Base-by-base conservation (phyloP, 148 eudicot species). In the Fagopyrum tataricum region DNA sequence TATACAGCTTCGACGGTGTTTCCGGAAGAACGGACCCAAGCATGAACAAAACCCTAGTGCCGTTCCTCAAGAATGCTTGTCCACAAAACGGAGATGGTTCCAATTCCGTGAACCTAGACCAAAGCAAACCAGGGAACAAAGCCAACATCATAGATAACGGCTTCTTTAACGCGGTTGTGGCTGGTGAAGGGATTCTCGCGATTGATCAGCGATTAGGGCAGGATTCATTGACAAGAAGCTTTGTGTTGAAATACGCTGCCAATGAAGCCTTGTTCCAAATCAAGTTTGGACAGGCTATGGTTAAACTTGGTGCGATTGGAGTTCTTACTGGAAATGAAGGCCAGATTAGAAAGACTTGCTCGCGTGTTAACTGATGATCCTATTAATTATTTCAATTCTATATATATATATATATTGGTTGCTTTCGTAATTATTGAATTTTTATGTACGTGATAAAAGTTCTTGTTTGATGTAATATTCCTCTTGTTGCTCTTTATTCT, bases 261-360 rank as follows among this genome's bases (percentile, higher is more conserved):
- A 76, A 20, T 8, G 76, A 76, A 2, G 53, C 6, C 12, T 81
- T 84, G 53, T 91, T 91, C 79, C 44, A 42, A 2, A 70, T 79
- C 44, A 83, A 72, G 72, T 91, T 88, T 49, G 90, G 87, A 9
- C 78, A 78, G 20, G 90, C 96, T 17, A 85, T 90, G 90, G 79
- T 88, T 31, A 88, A 88, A 70, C 52, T 88, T 84, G 92, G 88
- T 31, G 73, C 75, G 46, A 72, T 89, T 7, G 79, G 81, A n/a
- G 88, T 85, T 26, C 85, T 90, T 4, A 80, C 82, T 10, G 96
- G 84, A 7, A 74, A 70, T 5, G 70, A 84, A 53, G 96, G 96
- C 11, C 77, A 90, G 84, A 78, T 90, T n/a, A 83, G 90, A 61
- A 76, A 71, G 48, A 83, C 88, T 6, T 88, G 96, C 69, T 74